Conservation (phyloP, 2,329 filamentous ascomycete species). For the Elsinoe necatrix region DNA sequence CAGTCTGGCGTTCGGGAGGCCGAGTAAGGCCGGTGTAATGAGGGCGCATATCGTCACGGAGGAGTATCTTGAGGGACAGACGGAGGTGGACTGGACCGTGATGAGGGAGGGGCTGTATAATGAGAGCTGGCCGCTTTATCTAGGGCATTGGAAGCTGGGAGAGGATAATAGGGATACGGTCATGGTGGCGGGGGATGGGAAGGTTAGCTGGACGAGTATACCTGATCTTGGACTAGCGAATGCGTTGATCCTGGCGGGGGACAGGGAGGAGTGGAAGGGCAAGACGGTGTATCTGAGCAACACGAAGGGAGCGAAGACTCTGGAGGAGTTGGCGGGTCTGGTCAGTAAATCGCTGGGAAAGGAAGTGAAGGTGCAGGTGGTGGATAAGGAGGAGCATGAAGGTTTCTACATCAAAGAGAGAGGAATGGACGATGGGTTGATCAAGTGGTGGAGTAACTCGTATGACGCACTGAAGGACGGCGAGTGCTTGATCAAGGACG, state of each 20-base stretch:
- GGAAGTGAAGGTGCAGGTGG: slow-evolving; percentile 31
- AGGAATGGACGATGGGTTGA: slow-evolving; percentile 29
- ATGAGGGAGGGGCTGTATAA: slow-evolving; percentile 40
- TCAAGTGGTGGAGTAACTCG: slow-evolving; percentile 41
- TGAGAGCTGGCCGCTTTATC: slow-evolving; percentile 41
- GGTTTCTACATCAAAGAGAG: slow-evolving; percentile 32
- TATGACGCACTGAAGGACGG: slow-evolving; percentile 37
- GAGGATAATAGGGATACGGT: slow-evolving; percentile 32
- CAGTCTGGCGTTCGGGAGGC: slow-evolving; percentile 36
- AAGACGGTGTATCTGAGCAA: slow-evolving; percentile 35
- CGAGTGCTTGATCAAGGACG: slow-evolving; percentile 37
- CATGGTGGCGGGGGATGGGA: slow-evolving; percentile 33
- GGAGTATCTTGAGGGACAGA: slow-evolving; percentile 29
- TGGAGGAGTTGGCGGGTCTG: slow-evolving; percentile 26
- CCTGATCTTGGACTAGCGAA: slow-evolving; percentile 37
- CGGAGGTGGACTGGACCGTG: slow-evolving; percentile 29
- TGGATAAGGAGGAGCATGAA: slow-evolving; percentile 34
- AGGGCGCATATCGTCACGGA: slow-evolving; percentile 40
- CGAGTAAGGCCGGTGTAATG: slow-evolving; percentile 38
- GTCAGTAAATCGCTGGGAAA: slow-evolving; percentile 24
- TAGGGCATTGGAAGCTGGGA: slow-evolving; percentile 35
- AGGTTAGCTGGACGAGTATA: slow-evolving; percentile 38
- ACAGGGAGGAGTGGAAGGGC: slow-evolving; percentile 27
- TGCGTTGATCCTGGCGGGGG: slow-evolving; percentile 32
- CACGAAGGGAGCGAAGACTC: slow-evolving; percentile 20